A percentile compares a stretch with the other conserved stretches of the same genome.
These are phyloP conservation scores for Daedaleopsis nitida DNA, from an alignment of 768 basidiomycete species.

Conservation along the genomic window DNA sequence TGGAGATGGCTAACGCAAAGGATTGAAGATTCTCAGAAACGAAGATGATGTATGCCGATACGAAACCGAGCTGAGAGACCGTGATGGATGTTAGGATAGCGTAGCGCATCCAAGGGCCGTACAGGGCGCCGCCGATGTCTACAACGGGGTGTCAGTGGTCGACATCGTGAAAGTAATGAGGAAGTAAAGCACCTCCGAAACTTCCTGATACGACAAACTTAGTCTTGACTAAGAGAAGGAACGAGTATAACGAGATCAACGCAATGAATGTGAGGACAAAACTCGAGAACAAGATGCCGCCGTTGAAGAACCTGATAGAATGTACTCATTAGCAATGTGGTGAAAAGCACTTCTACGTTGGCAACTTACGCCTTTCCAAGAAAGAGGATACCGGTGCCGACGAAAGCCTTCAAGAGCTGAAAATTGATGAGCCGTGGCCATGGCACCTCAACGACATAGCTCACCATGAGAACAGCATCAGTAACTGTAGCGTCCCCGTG, in stretches of 20 bases:
- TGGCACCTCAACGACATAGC: not conserved
- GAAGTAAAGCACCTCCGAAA: slow-evolving; percentile 74
- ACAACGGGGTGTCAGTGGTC: not conserved
- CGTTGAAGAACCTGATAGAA: slow-evolving; percentile 81
- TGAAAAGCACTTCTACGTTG: no score
- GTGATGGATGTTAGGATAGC: slow-evolving; percentile 86
- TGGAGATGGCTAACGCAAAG: slow-evolving; percentile 78
- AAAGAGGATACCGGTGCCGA: slow-evolving; percentile 95
- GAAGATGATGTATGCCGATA: slow-evolving; percentile 92
- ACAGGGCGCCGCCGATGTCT: slow-evolving; percentile 94
- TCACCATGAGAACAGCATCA: slow-evolving; percentile 91
- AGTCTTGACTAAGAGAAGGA: slow-evolving; percentile 85
- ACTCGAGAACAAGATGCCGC: slow-evolving; percentile 88
- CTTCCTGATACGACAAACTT: slow-evolving; percentile 89
- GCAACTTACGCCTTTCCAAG: slow-evolving; percentile 84
- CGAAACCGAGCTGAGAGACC: slow-evolving; percentile 88
- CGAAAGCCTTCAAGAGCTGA: slow-evolving; percentile 89
- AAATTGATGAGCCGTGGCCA: not conserved
- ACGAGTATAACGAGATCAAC: slow-evolving; percentile 86
- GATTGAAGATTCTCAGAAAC: slow-evolving; percentile 90
- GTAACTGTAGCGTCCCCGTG: slow-evolving; percentile 88
- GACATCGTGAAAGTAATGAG: slow-evolving; percentile 1
- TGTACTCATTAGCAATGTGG: no score
- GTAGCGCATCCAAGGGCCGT: slow-evolving; percentile 92
- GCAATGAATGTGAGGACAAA: slow-evolving; percentile 81